Conservation (phyloP, 768 basidiomycete species). For the Mrakia frigida region DNA sequence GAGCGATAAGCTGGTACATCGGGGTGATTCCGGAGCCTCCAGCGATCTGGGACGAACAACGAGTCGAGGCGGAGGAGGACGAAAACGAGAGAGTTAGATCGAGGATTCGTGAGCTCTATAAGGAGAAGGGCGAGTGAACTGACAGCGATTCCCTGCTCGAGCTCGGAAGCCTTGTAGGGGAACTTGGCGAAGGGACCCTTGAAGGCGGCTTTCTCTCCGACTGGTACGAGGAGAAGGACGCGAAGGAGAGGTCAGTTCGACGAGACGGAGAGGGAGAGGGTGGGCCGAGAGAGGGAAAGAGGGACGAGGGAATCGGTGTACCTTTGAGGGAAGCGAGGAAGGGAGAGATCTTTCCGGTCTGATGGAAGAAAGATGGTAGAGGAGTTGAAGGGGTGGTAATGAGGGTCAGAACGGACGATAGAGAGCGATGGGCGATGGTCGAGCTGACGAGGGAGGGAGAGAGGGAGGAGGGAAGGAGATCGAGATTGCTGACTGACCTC, state of each 20-base stretch:
- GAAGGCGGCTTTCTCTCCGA: slow-evolving; percentile 73
- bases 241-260: neutral
- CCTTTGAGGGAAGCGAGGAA: slow-evolving; percentile 72
- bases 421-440: neutral
- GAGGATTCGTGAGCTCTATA: neutral
- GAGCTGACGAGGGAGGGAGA: neutral
- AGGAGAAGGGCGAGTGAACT: neutral
- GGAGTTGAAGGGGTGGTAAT: neutral
- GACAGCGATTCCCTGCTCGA: slow-evolving; percentile 50
- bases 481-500: slow-evolving; percentile 30
- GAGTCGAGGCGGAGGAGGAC: too few relatives aligned
- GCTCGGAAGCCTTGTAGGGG: slow-evolving; percentile 58
- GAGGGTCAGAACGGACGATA: neutral
- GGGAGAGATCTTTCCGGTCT: slow-evolving; percentile 71
- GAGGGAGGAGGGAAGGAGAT: slow-evolving; percentile 34
- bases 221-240: slow-evolving; percentile 33
- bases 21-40: slow-evolving; percentile 82
- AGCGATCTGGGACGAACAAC: slow-evolving; percentile 49
- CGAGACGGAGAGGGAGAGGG: neutral
- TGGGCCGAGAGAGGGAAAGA: too few relatives aligned
- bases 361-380: slow-evolving; percentile 43
- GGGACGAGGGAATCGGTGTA: slow-evolving; percentile 40
- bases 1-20: slow-evolving; percentile 51
- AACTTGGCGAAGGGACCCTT: slow-evolving; percentile 85
- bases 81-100: neutral